Percentiles rank a stretch among this genome's conserved stretches.
Evolutionary conservation across 768 basidiomycete species (phyloP).

Genomic region (Coprinellus aureogranulatus): DNA sequence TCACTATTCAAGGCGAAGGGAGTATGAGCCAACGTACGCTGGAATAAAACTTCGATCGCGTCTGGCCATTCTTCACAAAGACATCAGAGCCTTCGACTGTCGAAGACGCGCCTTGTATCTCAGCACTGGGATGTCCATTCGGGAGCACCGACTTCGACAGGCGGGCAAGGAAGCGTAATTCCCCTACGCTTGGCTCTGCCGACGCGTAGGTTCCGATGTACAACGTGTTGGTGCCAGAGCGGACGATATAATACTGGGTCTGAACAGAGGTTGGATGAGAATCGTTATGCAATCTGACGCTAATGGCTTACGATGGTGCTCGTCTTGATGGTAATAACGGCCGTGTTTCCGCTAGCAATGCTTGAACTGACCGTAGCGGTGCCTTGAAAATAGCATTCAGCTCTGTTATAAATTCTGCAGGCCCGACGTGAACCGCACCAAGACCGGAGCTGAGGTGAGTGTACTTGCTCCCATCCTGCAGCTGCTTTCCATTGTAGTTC

Average conservation of each 20-base stretch:
- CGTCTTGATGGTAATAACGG: conserved; percentile 40
- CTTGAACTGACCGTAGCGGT: conserved; percentile 40
- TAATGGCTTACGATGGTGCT: conserved; percentile 37
- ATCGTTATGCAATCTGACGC: neutral
- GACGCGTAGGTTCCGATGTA: conserved; percentile 47
- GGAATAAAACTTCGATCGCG: conserved; percentile 49
- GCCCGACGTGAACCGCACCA: too few species aligned
- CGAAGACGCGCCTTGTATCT: conserved; percentile 39
- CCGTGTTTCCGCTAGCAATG: conserved; percentile 36
- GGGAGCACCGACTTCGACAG: conserved; percentile 39
- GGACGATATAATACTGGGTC: conserved; percentile 48
- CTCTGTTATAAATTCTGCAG: neutral
- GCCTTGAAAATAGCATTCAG: conserved; percentile 19
- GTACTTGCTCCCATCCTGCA: conserved; percentile 44
- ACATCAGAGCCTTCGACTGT: conserved; percentile 48
- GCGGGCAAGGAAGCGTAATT: conserved; percentile 48
- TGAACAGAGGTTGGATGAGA: conserved; percentile 13
- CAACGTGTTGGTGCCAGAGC: conserved; percentile 41
- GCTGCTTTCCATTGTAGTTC: conserved; percentile 42
- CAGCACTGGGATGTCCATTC: conserved; percentile 37
- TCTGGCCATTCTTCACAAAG: conserved; percentile 42
- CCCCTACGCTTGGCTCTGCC: conserved; percentile 46
- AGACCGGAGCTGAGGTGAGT: conserved; percentile 48
- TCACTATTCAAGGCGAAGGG: neutral
- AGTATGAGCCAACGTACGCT: conserved; percentile 30